A percentile compares a stretch with the other conserved stretches of the same genome.
phyloP scores from a whole-genome alignment of 2,329 filamentous ascomycete species.

The Paraphoma chrysanthemicola region DNA sequence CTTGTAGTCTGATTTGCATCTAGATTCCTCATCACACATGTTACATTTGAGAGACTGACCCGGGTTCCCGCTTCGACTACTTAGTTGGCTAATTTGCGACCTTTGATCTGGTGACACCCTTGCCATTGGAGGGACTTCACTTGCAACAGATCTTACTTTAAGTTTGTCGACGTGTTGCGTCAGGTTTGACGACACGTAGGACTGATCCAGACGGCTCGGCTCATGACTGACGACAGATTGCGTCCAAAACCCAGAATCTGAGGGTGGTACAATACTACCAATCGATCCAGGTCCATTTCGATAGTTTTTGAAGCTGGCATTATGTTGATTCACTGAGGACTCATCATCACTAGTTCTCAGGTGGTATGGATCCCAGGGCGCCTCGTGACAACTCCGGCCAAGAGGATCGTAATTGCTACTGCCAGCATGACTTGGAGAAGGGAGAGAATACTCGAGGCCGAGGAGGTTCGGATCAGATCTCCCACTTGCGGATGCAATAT shows the following conservation, averaged over 20 bases:
- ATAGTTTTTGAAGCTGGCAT: constrained; percentile 22
- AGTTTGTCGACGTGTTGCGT: constrained; percentile 22
- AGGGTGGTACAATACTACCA: constrained; percentile 14
- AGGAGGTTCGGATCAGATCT: constrained; percentile 14
- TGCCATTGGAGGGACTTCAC: constrained; percentile 20
- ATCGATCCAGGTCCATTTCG: constrained; percentile 10
- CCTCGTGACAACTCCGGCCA: constrained; percentile 21
- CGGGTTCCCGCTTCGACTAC: constrained; percentile 28
- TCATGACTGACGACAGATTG: constrained; percentile 44
- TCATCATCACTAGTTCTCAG: constrained; percentile 15
- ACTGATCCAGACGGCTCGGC: constrained; percentile 23
- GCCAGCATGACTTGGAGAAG: constrained; percentile 12
- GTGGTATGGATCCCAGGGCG: constrained; percentile 37
- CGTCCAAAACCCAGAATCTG: constrained; percentile 45
- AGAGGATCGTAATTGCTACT: constrained; percentile 14
- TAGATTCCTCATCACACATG: constrained; percentile 31
- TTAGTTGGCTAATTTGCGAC: constrained; percentile 35
- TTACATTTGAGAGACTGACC: constrained; percentile 25
- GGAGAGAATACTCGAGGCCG: constrained; percentile 21
- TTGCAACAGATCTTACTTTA: constrained; percentile 20
- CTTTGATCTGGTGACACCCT: constrained; percentile 26
- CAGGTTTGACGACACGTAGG: constrained; percentile 21
- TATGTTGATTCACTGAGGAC: constrained; percentile 10
- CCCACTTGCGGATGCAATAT: constrained; percentile 4
- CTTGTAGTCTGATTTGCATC: constrained; percentile 48